Base-by-base conservation (phyloP, 1,139 yeast species). In the Lodderomyces pseudojiufengensis region DNA sequence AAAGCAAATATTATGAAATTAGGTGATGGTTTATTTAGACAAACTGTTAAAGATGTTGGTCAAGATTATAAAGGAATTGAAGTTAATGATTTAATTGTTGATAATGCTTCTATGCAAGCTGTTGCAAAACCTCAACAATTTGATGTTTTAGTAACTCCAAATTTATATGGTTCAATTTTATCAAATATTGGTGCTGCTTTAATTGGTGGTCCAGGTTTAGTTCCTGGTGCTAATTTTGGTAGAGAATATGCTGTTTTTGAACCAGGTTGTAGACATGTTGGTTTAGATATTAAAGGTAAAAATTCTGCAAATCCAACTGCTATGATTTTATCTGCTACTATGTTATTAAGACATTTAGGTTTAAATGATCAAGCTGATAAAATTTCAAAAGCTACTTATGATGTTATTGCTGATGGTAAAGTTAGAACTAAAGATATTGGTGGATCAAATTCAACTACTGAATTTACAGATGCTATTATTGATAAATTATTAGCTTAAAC, bases 251-350 rank as follows among this genome's bases (percentile, higher is more conserved):
- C 98, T 42, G 94, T 92, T 48, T 92, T 92, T 65, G 98, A 92
- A 76, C 98, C 98, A 54, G 98, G 97, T 67, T 90, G 97, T 73
- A 85, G 97, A 77, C 98, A 92, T 73, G 97, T 90, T 56, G 98
- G 97, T 67, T 77, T 88, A 57, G 97, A 90, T 69, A 85, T 92
- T 63, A 77, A 86, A 74, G 97, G 95, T 60, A 80, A 85, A 68
- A 84, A 87, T 74, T 76, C 85, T 49, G 97, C 97, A 50, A 92
- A 92, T 80, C 98, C 98, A 65, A 87, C 97, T 46, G 97, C 96
- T 53, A 84, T 90, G 94, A 84, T 90, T 56, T 76, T 90, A 59
- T 86, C 95, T 42, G 78, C 95, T 36, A 69, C 90, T 49, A 81
- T 90, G 84, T 67, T 90, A 82, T 78, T 90, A 72, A 85, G 96